Base-by-base conservation (phyloP, 805 yeast species). In the Wickerhamiella sorbophila region DNA sequence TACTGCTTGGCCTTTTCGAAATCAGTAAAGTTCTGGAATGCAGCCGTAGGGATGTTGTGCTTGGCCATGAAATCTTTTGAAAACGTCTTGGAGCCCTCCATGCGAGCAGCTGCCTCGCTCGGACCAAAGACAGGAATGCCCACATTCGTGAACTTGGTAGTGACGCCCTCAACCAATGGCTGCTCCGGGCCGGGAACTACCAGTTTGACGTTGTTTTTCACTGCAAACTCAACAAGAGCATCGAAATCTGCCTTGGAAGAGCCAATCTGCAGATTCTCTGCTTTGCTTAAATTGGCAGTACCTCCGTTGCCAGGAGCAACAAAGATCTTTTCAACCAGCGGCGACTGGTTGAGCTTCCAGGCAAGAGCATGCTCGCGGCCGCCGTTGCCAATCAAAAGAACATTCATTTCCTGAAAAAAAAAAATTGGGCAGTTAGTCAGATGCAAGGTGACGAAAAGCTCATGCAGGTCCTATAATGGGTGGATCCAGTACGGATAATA, bases 181-280 rank as follows among this genome's bases (percentile, higher is more conserved):
- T 86, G 95, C 64, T 91, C 99, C n/a, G 99, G 99, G 27, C 99
- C 99, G 31, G 98, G 97, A 35, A 91, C 69, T 4, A 85, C 97
- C 43, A 91, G 67, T 40, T 68, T 71, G 41, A 91, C 71, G 4
- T 71, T 53, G 42, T 87, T 66, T 22, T 72, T 72, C 14, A 68
- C 58, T 4, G 96, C 95, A 61, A 87, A 87, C 44, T 75, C 65
- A 43, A 76, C 83, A 47, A 91, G 70, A 26, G 65, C 63, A 1
- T 69, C 70, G 53, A 91, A 91, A 51, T 86, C 79, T n/a, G 62
- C 64, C 46, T 76, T 73, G 20, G 75, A 60, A 5, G 81, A 70
- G 31, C 76, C 75, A 57, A 84, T 75, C 44, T 79, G 69, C 36
- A 91, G 75, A 56, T 83, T 82, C 45, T 70, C 66, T 35, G 81